Percentiles rank a stretch among this genome's conserved stretches.
Conservation (phyloP, 2,329 filamentous ascomycete genomes). For the Tolypocladium album region DNA sequence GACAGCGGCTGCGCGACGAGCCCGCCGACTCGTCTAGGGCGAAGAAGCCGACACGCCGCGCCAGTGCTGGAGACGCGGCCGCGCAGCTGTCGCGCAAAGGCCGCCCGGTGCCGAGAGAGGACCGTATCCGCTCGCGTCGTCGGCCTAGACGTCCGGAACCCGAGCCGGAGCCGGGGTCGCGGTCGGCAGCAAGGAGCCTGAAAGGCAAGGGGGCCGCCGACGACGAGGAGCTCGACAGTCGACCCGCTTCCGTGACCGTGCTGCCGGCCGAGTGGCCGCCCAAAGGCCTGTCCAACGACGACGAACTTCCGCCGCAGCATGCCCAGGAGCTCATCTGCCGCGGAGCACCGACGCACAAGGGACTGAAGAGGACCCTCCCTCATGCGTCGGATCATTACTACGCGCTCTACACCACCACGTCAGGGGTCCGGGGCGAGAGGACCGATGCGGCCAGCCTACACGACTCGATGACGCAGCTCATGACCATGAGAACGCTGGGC, state of each 20-base stretch:
- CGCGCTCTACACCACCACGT: slow-evolving; percentile 39
- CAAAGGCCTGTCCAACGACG: slow-evolving; percentile 32
- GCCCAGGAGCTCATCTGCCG: slow-evolving; percentile 48
- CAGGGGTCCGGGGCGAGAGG: slow-evolving; percentile 31
- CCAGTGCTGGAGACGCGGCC: not conserved
- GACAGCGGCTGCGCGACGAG: not conserved
- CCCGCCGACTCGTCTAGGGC: not conserved
- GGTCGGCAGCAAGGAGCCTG: not conserved
- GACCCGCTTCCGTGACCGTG: not conserved
- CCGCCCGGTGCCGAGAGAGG: not conserved
- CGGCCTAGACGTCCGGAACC: slow-evolving; percentile 29
- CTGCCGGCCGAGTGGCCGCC: slow-evolving; percentile 41
- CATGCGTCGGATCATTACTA: slow-evolving; percentile 46
- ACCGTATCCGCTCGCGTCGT: slow-evolving; percentile 22
- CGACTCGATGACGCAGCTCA: slow-evolving; percentile 47
- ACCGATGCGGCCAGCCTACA: slow-evolving; percentile 39
- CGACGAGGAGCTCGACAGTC: not conserved
- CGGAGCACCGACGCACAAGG: slow-evolving; percentile 46
- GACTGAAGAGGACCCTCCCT: slow-evolving; percentile 41
- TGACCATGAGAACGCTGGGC: slow-evolving; percentile 40
- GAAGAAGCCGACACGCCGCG: not conserved
- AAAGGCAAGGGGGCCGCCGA: not conserved
- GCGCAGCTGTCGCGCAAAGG: slow-evolving; percentile 1
- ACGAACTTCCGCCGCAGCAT: slow-evolving; percentile 40
- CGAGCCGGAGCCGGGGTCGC: slow-evolving; percentile 8